These are phyloP conservation scores for Chlorencoelia australis DNA, from an alignment of 2,329 filamentous ascomycete species.

Conservation along the genomic window DNA sequence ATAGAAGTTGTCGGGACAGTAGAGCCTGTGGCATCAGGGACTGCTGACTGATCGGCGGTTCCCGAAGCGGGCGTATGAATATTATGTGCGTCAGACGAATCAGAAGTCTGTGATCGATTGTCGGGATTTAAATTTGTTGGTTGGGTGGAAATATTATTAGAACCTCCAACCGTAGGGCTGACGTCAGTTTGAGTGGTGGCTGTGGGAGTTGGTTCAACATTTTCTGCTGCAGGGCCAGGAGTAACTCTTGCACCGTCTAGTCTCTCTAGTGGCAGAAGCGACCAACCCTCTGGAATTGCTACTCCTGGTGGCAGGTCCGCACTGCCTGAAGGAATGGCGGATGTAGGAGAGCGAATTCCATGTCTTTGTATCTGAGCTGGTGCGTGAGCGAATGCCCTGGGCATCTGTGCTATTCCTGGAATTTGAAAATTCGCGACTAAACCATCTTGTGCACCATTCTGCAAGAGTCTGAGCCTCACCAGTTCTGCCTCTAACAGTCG, in stretches of 20 bases:
- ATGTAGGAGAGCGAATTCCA: constrained; percentile 34
- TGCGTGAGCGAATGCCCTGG: constrained; percentile 5
- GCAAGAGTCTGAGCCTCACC: constrained; percentile 44
- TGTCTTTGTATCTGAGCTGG: constrained; percentile 33
- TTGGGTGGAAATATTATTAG: constrained; percentile 22
- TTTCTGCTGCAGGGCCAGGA: constrained; percentile 15
- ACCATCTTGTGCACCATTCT: constrained; percentile 16
- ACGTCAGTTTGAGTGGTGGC: constrained; percentile 15
- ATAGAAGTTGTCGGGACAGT: constrained; percentile 10
- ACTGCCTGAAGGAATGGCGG: constrained; percentile 49
- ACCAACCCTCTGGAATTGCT: constrained; percentile 55
- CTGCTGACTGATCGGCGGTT: constrained; percentile 16
- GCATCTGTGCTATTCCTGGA: constrained; percentile 15
- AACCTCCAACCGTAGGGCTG: constrained; percentile 18
- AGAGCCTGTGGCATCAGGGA: constrained; percentile 7
- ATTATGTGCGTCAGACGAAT: constrained; percentile 21
- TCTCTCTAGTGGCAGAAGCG: constrained; percentile 50
- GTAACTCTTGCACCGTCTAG: constrained; percentile 16
- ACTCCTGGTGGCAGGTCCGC: constrained; percentile 53
- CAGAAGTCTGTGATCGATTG: constrained; percentile 15
- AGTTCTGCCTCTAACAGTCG: constrained; percentile 59
- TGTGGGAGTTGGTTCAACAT: constrained; percentile 17
- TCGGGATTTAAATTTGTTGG: constrained; percentile 17
- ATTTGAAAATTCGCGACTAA: constrained; percentile 20
- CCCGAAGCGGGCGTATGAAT: constrained; percentile 18